A percentile compares a stretch with the other conserved stretches of the same genome.
Conservation (phyloP, 306 rosid genomes). For the Corylus heterophylla region DNA sequence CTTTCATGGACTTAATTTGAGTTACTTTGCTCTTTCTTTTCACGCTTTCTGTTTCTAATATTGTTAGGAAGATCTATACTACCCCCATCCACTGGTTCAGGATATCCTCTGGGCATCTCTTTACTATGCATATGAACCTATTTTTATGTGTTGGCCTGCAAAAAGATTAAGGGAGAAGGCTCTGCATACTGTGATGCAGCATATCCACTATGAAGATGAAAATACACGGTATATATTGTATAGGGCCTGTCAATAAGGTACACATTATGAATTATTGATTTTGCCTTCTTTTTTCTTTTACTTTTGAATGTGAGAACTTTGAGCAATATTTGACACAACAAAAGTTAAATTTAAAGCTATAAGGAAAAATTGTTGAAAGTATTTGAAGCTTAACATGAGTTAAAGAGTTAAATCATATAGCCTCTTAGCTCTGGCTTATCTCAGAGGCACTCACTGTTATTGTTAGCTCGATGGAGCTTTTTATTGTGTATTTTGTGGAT, state of each 20-base stretch:
- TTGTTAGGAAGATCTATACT: slow-evolving; percentile 79
- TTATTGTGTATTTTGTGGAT: slow-evolving; percentile 9
- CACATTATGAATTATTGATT: neutral
- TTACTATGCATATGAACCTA: slow-evolving; percentile 63
- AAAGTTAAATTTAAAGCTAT: neutral
- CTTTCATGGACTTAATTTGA: neutral
- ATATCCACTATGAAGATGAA: slow-evolving; percentile 91
- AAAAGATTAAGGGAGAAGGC: slow-evolving; percentile 83
- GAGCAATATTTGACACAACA: neutral
- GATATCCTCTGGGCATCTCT: slow-evolving; percentile 85
- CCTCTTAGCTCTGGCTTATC: neutral
- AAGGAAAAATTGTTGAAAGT: neutral
- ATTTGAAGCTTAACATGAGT: neutral
- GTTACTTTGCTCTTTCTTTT: neutral
- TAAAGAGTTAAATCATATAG: neutral
- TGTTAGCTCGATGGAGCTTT: neutral
- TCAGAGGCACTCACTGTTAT: neutral
- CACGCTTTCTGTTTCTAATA: neutral
- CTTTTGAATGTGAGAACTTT: neutral
- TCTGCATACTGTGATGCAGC: slow-evolving; percentile 49
- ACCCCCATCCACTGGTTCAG: slow-evolving; percentile 82
- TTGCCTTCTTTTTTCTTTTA: neutral
- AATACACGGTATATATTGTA: slow-evolving; percentile 90
- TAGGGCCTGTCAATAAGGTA: slow-evolving; percentile 94
- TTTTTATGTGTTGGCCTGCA: slow-evolving; percentile 76